phyloP scores from a whole-genome alignment of 1,139 yeast species.

The Arxiozyma bovina region DNA sequence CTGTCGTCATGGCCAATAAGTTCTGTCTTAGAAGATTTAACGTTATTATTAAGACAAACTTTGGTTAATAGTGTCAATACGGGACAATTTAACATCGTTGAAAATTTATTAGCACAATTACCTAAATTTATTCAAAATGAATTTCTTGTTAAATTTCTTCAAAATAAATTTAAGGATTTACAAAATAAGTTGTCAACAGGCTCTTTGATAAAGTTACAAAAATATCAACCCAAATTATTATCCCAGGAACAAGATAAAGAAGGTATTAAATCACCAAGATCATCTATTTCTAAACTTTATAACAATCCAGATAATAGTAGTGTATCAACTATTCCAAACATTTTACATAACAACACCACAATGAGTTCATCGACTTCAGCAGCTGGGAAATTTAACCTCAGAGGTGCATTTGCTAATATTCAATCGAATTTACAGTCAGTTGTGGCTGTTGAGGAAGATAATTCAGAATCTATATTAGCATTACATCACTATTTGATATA shows the following conservation, averaged over 20 bases:
- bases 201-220: conserved; percentile 10
- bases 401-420: conserved; percentile 29
- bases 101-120: conserved; percentile 21
- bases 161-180: conserved; percentile 21
- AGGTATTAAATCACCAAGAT: not conserved
- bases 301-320: conserved; percentile 4
- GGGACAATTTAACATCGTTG: conserved; percentile 23
- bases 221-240: conserved; percentile 13
- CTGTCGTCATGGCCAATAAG: conserved; percentile 48
- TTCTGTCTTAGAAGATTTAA: conserved; percentile 79
- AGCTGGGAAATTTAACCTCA: conserved; percentile 22
- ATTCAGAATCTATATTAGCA: conserved; percentile 22
- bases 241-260: not conserved
- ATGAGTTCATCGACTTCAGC: conserved; percentile 14
- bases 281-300: conserved; percentile 5
- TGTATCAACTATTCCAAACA: conserved; percentile 11
- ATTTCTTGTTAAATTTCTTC: conserved; percentile 26
- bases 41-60: conserved; percentile 51
- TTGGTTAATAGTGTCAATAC: conserved; percentile 27
- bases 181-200: conserved; percentile 20
- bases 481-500: conserved; percentile 28
- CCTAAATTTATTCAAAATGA: conserved; percentile 27
- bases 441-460: conserved; percentile 23
- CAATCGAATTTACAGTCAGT: conserved; percentile 30
- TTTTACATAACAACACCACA: not conserved